Conservation (phyloP, 495 filamentous ascomycete species). For the Aspergillus funiculosus region DNA sequence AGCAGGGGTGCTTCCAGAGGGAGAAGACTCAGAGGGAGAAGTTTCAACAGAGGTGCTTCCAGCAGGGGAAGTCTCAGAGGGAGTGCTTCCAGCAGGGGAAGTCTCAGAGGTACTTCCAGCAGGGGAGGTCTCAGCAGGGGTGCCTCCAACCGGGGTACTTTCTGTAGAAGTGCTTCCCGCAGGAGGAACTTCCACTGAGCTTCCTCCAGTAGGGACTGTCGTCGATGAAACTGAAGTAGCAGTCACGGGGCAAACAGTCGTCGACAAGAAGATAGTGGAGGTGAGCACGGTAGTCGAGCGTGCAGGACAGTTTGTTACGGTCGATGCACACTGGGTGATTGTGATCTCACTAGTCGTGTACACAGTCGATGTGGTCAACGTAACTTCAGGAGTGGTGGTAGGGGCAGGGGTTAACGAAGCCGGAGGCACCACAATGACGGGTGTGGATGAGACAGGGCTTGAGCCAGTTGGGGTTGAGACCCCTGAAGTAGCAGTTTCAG, state of each 20-base stretch:
- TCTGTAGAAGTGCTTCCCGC: slow-evolving; percentile 15
- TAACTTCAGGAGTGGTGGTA: slow-evolving; percentile 4
- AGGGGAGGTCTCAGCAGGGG: slow-evolving; percentile 10
- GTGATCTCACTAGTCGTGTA: slow-evolving; percentile 54
- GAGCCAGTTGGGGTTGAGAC: slow-evolving; percentile 1
- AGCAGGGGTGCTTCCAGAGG: not conserved
- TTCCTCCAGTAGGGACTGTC: not conserved
- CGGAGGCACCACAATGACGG: slow-evolving; percentile 1
- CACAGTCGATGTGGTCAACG: slow-evolving; percentile 53
- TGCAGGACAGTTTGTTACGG: slow-evolving; percentile 55
- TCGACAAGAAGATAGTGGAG: slow-evolving; percentile 51
- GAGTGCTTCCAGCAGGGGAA: slow-evolving; percentile 28
- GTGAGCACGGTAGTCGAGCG: slow-evolving; percentile 48
- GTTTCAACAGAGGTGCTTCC: slow-evolving; percentile 26
- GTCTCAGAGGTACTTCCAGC: slow-evolving; percentile 20
- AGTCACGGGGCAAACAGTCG: slow-evolving; percentile 40
- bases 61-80: not conserved
- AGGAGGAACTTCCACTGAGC: slow-evolving; percentile 5
- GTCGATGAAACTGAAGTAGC: slow-evolving; percentile 1
- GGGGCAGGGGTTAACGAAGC: not conserved
- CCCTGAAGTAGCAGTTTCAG: not conserved
- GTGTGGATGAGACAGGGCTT: slow-evolving; percentile 4
- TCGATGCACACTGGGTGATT: slow-evolving; percentile 51
- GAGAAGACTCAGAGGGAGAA: not conserved
- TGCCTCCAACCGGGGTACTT: slow-evolving; percentile 21